Conservation (phyloP, 2,329 filamentous ascomycete genomes). For the Thielaviopsis punctulata region DNA sequence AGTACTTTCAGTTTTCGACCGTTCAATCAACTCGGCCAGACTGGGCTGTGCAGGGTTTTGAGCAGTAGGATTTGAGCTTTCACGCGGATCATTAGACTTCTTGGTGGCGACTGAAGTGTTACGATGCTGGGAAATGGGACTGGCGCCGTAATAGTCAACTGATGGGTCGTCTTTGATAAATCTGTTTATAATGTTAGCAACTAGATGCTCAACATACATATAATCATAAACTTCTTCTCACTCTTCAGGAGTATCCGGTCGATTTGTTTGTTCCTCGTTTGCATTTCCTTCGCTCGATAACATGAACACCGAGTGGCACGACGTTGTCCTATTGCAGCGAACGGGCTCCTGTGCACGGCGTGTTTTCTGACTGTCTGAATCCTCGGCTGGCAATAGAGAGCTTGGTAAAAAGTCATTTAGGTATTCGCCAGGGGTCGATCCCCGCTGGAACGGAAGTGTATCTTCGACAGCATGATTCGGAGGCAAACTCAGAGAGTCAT, state of each 20-base stretch:
- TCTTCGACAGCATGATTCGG: background rate
- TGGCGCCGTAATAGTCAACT: background rate
- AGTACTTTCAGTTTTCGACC: background rate
- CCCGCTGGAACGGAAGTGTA: background rate
- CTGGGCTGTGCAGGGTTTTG: background rate
- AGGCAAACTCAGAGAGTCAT: constrained; percentile 1
- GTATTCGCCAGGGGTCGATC: constrained; percentile 4
- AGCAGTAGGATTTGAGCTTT: background rate
- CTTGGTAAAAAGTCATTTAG: constrained; percentile 9
- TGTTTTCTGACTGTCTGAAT: constrained; percentile 10
- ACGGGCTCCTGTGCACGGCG: background rate
- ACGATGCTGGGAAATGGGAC: background rate
- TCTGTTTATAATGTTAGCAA: no score
- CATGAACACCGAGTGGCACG: background rate
- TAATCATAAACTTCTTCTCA: background rate
- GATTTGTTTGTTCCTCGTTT: background rate
- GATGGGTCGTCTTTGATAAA: background rate
- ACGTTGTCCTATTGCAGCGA: background rate
- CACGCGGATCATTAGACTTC: background rate
- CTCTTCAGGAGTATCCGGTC: background rate
- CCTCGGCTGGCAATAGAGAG: constrained; percentile 5
- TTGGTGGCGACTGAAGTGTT: background rate
- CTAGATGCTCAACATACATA: no score
- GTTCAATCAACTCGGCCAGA: background rate
- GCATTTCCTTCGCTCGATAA: background rate